Evolutionary conservation across 805 yeast genomes (phyloP).

Genomic region (Zygosaccharomyces pseudorouxii): DNA sequence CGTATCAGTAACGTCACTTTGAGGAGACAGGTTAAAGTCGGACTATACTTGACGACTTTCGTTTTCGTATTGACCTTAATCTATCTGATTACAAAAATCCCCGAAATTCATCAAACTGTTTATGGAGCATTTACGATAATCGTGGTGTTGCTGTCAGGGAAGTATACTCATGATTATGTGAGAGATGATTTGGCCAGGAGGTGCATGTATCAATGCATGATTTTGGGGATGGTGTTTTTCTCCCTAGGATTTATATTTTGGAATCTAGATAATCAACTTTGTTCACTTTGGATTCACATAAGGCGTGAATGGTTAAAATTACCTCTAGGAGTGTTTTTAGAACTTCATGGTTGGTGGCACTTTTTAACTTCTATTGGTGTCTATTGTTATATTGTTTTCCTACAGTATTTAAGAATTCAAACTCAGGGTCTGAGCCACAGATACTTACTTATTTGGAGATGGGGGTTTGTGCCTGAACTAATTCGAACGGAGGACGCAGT

Average conservation of each 20-base stretch:
- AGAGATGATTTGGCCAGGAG: constrained; percentile 44
- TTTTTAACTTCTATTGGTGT: constrained; percentile 80
- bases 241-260: constrained; percentile 74
- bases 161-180: constrained; percentile 52
- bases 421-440: constrained; percentile 52
- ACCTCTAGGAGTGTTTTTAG: constrained; percentile 80
- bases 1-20: constrained; percentile 1
- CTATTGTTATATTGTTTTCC: constrained; percentile 74
- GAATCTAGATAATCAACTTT: constrained; percentile 84
- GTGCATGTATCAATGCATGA: constrained; percentile 53
- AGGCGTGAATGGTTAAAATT: constrained; percentile 63
- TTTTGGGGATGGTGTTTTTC: constrained; percentile 58
- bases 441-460: constrained; percentile 55
- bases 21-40: constrained; percentile 16
- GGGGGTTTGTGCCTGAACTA: constrained; percentile 55
- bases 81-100: constrained; percentile 71
- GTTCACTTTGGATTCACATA: constrained; percentile 50
- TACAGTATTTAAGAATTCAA: constrained; percentile 69
- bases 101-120: constrained; percentile 83
- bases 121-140: constrained; percentile 73
- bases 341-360: constrained; percentile 99
- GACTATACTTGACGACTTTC: constrained; percentile 12
- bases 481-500: constrained; percentile 20
- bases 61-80: constrained; percentile 35
- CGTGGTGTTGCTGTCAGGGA: constrained; percentile 57